Evolutionary conservation across 176 grass and related monocot genomes (phyloP).

Genomic region (Guadua angustifolia): DNA sequence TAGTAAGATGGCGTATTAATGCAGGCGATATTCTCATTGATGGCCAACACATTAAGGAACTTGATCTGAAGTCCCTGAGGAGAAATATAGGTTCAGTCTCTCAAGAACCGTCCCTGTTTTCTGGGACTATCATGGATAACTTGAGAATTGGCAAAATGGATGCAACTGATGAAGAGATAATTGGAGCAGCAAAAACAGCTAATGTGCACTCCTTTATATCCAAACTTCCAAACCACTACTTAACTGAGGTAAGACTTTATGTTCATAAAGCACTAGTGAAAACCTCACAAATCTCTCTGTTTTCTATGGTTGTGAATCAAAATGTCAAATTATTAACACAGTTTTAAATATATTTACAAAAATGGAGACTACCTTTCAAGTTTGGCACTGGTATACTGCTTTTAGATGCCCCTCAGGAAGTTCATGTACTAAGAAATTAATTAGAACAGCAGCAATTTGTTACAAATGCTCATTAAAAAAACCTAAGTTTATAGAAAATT

Average conservation of each 20-base stretch:
- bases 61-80: constrained; percentile 52
- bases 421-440: constrained; percentile 15
- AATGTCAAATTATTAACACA: constrained; percentile 12
- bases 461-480: not conserved
- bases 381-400: not conserved
- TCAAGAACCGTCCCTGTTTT: constrained; percentile 59
- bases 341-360: not conserved
- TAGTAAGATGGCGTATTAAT: constrained; percentile 28
- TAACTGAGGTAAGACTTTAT: constrained; percentile 56
- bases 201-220: constrained; percentile 61
- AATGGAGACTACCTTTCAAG: not conserved
- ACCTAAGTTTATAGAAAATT: not conserved
- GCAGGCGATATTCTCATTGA: constrained; percentile 53
- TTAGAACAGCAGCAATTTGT: not conserved
- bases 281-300: not conserved
- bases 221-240: constrained; percentile 57
- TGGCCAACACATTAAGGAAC: constrained; percentile 48
- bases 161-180: constrained; percentile 53
- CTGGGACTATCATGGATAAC: constrained; percentile 59
- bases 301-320: constrained; percentile 21
- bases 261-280: not conserved
- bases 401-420: constrained; percentile 16
- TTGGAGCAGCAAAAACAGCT: constrained; percentile 50
- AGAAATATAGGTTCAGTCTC: constrained; percentile 58
- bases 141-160: constrained; percentile 60